Base-by-base conservation (phyloP, 371 early-diverging fungal genomes). In the Nematocida displodere region DNA sequence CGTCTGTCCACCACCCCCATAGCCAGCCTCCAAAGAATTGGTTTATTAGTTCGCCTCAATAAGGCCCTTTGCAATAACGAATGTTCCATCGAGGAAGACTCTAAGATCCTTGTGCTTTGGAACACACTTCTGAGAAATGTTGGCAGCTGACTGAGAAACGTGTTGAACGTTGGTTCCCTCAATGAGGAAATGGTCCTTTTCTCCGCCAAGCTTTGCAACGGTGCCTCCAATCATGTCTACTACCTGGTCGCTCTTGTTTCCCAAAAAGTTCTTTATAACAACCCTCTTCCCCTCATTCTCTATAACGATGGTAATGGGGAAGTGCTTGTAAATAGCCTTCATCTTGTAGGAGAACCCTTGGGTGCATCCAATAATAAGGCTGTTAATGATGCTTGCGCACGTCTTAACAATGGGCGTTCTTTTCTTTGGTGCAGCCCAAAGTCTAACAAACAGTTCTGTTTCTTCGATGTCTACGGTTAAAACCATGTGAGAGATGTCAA, bases 251-350 rank as follows among this genome's bases (percentile, higher is more conserved):
- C 89, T 85, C 88, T 94, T 95, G 86, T 95, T 92, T 83, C 99
- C 99, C 80, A 97, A 87, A 87, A 95, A 99, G 89, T 97, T 97
- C 83, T 97, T 92, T 86, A 99, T 91, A 52, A 94, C 89, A 7
- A 85, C 67, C 31, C 83, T 84, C 81, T 88, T 88, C 59, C 88
- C 89, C 78, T 86, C 86, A 78, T 91, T 89, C 77, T 86, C 84
- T 76, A 97, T 89, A 84, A 89, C 91, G 78, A 91, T 90, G 87
- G 92, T 93, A 88, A 99, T 99, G 85, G 99, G 96, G 87, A 99
- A 99, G 87, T 99, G 99, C 77, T 95, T 95, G 82, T 95, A 95
- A 61, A 94, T 97, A 81, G 91, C 93, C 81, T 95, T 94, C 91
- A 97, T 89, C 88, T 92, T 93, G 90, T 97, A 99, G 86, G 90